Evolutionary conservation across 352 stramenopile species (phyloP), one percentile per base, ranked within the genome.

Genomic region (Phytophthora fragariae): DNA sequence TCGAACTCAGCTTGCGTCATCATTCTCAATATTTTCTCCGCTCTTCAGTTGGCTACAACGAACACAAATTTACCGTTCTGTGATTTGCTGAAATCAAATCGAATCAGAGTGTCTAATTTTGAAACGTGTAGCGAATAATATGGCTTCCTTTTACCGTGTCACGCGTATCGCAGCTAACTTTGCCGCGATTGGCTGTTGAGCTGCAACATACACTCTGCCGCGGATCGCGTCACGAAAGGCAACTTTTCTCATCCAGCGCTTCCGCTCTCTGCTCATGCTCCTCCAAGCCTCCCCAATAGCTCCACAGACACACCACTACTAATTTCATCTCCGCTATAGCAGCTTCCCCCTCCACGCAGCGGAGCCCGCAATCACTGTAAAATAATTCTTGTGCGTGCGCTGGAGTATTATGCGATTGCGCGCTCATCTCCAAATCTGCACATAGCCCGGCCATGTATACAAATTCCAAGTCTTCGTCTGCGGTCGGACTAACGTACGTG

Each of bases 41-140:
- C 4, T 5, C 41, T 21, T 7, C 14, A 8, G 21, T 49, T 49
- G 14, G 41, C 6, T 19, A 49, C 21, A 49, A 21, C 9, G 24
- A 27, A 27, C 24, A 41, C 35, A 9, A 19, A 8, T 49, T 49
- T 19, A 15, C 41, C 5, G 14, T 4, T 17, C 14, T 19, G 8
- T 8, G 14, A 49, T 49, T 49, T 14, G 41, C 14, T 10, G 12
- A 24, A 44, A 58, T 58, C 5, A 27, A 4, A 41, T 27, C 29
- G 31, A 61, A 50, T 61, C 17, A 54, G 7, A 11, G 10, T 21
- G 0, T 1, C 1, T 8, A 5, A 41, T 41, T 15, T 5, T 12
- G 24, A 62, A 44, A 71, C 68, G 63, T 73, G 57, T 39, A 3
- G 41, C 70, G 33, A 76, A 76, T 76, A 33, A 72, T 67, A 72